A percentile compares a stretch with the other conserved stretches of the same genome.
Conservation (phyloP, 2,329 filamentous ascomycete genomes). For the Elsinoe ampelina region DNA sequence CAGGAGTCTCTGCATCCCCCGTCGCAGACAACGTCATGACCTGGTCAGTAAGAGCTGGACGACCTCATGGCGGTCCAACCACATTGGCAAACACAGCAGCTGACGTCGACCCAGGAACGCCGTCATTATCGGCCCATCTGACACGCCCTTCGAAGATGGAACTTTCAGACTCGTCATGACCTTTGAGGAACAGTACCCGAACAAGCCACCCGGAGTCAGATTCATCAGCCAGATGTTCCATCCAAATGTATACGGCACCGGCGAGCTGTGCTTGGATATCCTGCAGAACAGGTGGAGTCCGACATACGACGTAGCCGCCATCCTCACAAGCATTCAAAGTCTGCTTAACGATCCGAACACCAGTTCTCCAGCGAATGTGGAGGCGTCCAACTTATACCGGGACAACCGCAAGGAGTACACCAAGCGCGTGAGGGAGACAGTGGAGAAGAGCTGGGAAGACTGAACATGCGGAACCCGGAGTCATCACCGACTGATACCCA, state of each 20-base stretch:
- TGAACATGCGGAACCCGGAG: slow-evolving; percentile 31
- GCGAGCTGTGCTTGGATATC: slow-evolving; percentile 93
- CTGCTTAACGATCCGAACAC: slow-evolving; percentile 96
- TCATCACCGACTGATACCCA: background rate
- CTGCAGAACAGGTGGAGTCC: slow-evolving; percentile 97
- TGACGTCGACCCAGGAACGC: slow-evolving; percentile 62
- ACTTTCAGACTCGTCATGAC: slow-evolving; percentile 98
- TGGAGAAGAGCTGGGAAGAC: slow-evolving; percentile 99
- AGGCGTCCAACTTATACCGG: slow-evolving; percentile 96
- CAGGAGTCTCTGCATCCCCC: slow-evolving; percentile 90
- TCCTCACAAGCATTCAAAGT: slow-evolving; percentile 96
- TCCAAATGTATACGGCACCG: slow-evolving; percentile 94
- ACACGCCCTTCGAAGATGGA: slow-evolving; percentile 96
- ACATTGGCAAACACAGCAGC: background rate
- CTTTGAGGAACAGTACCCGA: slow-evolving; percentile 97
- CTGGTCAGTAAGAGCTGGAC: slow-evolving; percentile 48
- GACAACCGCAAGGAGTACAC: slow-evolving; percentile 95
- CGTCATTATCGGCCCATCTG: slow-evolving; percentile 92
- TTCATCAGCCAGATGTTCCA: slow-evolving; percentile 99
- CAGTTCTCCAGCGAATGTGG: slow-evolving; percentile 94
- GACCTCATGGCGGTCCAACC: slow-evolving; percentile 21
- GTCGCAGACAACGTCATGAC: slow-evolving; percentile 97
- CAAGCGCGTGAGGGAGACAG: slow-evolving; percentile 89
- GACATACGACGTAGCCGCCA: slow-evolving; percentile 94
- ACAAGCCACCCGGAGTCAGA: slow-evolving; percentile 95